Conservation (phyloP, 139 green algal species). For the Asterochloris sp. region DNA sequence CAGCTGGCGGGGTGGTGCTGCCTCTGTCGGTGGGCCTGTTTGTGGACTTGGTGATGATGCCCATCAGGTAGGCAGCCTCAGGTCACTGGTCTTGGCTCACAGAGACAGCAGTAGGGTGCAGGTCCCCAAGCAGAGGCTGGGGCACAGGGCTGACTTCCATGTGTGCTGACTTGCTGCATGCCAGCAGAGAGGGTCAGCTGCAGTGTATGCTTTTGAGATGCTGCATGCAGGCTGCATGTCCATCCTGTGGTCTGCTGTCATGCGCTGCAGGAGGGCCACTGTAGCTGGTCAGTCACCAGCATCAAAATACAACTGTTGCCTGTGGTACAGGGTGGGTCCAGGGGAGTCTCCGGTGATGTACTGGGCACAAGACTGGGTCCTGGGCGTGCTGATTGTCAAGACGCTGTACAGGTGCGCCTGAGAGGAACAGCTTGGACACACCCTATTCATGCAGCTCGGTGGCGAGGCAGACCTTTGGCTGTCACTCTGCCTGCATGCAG, state of each 20-base stretch:
- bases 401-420: slow-evolving; percentile 16
- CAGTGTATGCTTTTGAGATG: too few species aligned
- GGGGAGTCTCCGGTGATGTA: slow-evolving; percentile 36
- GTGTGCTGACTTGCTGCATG: not conserved
- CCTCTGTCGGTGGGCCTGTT: slow-evolving; percentile 35
- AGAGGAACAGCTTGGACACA: too few species aligned
- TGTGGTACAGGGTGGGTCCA: slow-evolving; percentile 18
- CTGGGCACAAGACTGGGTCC: slow-evolving; percentile 46
- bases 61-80: slow-evolving; percentile 17
- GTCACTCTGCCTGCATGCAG: too few species aligned
- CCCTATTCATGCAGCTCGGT: too few species aligned
- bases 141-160: too few species aligned
- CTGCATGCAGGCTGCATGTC: not conserved
- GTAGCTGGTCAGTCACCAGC: not conserved
- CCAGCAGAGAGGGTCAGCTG: too few species aligned
- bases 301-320: not conserved
- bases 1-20: slow-evolving; percentile 29
- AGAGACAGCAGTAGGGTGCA: not conserved
- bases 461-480: too few species aligned
- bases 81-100: not conserved
- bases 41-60: slow-evolving; percentile 39
- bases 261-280: not conserved
- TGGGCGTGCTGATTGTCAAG: slow-evolving; percentile 41
- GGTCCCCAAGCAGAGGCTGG: not conserved
- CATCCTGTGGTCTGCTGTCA: not conserved